Conservation (phyloP, 768 basidiomycete genomes). For the Hebeloma cylindrosporum region DNA sequence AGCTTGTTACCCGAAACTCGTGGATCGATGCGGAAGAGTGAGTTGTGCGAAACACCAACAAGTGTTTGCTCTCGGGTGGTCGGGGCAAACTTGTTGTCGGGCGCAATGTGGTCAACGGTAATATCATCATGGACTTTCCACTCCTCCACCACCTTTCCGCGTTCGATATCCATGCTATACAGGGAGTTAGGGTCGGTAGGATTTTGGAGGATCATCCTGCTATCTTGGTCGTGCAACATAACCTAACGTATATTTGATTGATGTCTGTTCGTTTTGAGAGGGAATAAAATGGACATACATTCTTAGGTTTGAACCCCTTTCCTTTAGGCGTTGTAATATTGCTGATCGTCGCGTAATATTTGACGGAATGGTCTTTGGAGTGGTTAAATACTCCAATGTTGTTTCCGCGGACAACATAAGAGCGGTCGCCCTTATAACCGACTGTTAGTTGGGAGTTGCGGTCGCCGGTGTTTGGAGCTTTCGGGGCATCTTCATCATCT, state of each 20-base stretch:
- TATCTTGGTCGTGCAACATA: conserved; percentile 96
- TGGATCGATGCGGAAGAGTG: conserved; percentile 97
- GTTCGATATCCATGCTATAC: conserved; percentile 89
- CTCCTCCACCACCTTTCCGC: conserved; percentile 96
- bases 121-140: conserved; percentile 96
- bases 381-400: conserved; percentile 91
- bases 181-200: conserved; percentile 77
- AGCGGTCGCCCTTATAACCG: conserved; percentile 93
- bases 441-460: conserved; percentile 89
- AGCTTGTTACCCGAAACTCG: conserved; percentile 90
- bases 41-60: conserved; percentile 91
- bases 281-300: conserved; percentile 49
- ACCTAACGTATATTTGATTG: conserved; percentile 49
- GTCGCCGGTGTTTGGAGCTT: conserved; percentile 50
- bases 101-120: conserved; percentile 84
- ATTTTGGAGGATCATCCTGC: conserved; percentile 92
- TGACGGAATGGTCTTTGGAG: conserved; percentile 65
- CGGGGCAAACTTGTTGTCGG: conserved; percentile 92
- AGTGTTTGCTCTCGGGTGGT: conserved; percentile 92
- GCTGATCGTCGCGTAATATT: conserved; percentile 86
- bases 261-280: background rate
- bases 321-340: conserved; percentile 79
- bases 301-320: conserved; percentile 79
- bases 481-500: conserved; percentile 44
- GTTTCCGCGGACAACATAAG: conserved; percentile 89